Evolutionary conservation across 257 asterid species (phyloP), one percentile per base, ranked within the genome.

Genomic region (Dorcoceras hygrometricum): DNA sequence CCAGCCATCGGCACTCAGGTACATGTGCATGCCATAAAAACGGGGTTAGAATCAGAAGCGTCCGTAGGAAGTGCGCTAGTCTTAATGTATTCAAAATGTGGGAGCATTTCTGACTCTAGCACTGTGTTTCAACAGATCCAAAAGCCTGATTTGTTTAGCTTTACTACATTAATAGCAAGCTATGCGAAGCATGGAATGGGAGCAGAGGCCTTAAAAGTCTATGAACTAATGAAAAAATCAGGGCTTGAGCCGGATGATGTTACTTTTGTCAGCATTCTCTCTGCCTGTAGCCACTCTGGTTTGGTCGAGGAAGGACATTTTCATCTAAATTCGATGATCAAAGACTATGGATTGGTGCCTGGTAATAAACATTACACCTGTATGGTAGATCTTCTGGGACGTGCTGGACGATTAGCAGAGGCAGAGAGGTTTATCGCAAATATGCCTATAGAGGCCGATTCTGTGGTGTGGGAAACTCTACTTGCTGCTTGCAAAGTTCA

Each of bases 341-440:
- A 65, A 54, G 96, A 93, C 59, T 88, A 83, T 26, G 75, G 81
- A 56, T 80, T 92, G 10, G 78, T 83, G 75, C 94, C 97, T 18
- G 73, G 77, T 39, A 68, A 71, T 70, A 78, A 76, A 68, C 98
- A 93, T 81, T 93, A 87, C 32, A 76, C 85, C 18, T 84, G 95
- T 57, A 85, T 88, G 89, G 95, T 90, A 70, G 93, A 87, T 75
- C 70, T 90, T 78, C 92, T 93, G 59, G 87, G 97, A 46, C 91
- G 95, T 10, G 86, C 95, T 1, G 96, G 97, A 27, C 79, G 84
- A 75, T 36, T 90, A 12, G 77, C 81, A 63, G 95, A 93, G 76
- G 97, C 97, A 24, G 77, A 79, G 80, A 82, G 69, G 71, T 79
- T 93, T 53, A 82, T 90, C 50, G 12, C n/a, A 20, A 63, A 73